A percentile compares a stretch with the other conserved stretches of the same genome.
phyloP scores from a whole-genome alignment of 352 stramenopile genomes.

The Phytophthora sp. region DNA sequence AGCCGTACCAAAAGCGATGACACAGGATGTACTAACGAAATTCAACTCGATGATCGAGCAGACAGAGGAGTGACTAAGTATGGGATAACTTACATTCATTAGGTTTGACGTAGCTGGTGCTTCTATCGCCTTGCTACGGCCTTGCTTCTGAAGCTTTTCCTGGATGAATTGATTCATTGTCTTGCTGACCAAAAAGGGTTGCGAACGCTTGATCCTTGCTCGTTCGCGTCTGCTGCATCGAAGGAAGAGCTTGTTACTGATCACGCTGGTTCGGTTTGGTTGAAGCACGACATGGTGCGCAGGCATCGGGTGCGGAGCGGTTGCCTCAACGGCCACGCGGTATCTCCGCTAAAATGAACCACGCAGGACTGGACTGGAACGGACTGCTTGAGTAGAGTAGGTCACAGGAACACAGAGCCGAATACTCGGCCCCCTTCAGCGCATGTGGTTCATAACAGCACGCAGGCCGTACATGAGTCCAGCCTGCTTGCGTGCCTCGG shows the following conservation, averaged over 20 bases:
- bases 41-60: not conserved
- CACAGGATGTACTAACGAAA: too few species aligned
- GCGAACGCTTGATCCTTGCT: slow-evolving; percentile 23
- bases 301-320: slow-evolving; percentile 12
- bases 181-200: slow-evolving; percentile 33
- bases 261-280: slow-evolving; percentile 11
- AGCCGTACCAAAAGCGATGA: slow-evolving; percentile 28
- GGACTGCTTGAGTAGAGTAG: slow-evolving; percentile 19
- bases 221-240: slow-evolving; percentile 35
- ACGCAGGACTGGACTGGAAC: slow-evolving; percentile 33
- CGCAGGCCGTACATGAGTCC: slow-evolving; percentile 88
- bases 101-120: slow-evolving; percentile 18
- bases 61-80: slow-evolving; percentile 1
- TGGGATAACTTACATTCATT: slow-evolving; percentile 49
- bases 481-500: slow-evolving; percentile 86
- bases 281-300: slow-evolving; percentile 14
- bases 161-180: slow-evolving; percentile 35
- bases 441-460: slow-evolving; percentile 89
- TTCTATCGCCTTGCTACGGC: slow-evolving; percentile 39
- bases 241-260: slow-evolving; percentile 36
- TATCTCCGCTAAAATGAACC: slow-evolving; percentile 26
- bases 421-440: slow-evolving; percentile 36
- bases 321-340: slow-evolving; percentile 4
- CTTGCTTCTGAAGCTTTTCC: slow-evolving; percentile 21
- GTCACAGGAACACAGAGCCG: slow-evolving; percentile 24